A percentile compares a stretch with the other conserved stretches of the same genome.
These are phyloP conservation scores for Extremus antarcticus DNA, from an alignment of 495 filamentous ascomycete genomes.

Conservation along the genomic window DNA sequence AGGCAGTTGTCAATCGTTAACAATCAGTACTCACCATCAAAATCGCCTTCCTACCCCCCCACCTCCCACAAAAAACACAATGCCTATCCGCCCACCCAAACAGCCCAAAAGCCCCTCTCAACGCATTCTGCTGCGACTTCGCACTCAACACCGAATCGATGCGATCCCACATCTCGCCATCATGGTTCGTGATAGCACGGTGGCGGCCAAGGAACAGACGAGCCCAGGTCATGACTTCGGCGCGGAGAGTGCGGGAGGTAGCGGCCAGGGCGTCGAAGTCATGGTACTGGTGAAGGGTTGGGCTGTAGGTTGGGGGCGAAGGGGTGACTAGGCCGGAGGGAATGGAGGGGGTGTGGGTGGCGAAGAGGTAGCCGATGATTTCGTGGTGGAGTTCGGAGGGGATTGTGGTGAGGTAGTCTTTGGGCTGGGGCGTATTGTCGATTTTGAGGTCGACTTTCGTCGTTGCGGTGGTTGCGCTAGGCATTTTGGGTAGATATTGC, in stretches of 20 bases:
- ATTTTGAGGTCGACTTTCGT: constrained; percentile 1
- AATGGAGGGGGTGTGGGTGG: constrained; percentile 6
- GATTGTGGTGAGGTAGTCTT: constrained; percentile 6
- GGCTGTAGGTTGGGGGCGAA: neutral
- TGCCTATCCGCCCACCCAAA: constrained; percentile 5
- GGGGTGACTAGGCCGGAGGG: neutral
- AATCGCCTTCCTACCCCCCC: constrained; percentile 2
- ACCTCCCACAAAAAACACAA: constrained; percentile 16
- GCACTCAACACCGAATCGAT: too few species aligned
- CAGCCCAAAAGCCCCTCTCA: neutral
- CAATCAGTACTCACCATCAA: too few species aligned
- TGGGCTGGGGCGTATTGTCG: neutral
- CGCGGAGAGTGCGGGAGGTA: constrained; percentile 1
- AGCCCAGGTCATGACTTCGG: constrained; percentile 4
- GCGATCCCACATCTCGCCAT: too few species aligned
- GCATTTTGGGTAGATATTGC: neutral
- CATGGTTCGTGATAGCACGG: constrained; percentile 4
- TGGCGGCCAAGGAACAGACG: constrained; percentile 4
- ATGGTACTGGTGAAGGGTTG: neutral
- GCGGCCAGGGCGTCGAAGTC: constrained; percentile 4
- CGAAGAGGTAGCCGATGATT: constrained; percentile 9
- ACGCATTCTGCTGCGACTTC: neutral
- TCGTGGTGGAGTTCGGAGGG: constrained; percentile 7
- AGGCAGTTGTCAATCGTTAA: too few species aligned
- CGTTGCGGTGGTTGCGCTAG: neutral